Conservation (phyloP, 129 eudicot species). For the Tanacetum coccineum region DNA sequence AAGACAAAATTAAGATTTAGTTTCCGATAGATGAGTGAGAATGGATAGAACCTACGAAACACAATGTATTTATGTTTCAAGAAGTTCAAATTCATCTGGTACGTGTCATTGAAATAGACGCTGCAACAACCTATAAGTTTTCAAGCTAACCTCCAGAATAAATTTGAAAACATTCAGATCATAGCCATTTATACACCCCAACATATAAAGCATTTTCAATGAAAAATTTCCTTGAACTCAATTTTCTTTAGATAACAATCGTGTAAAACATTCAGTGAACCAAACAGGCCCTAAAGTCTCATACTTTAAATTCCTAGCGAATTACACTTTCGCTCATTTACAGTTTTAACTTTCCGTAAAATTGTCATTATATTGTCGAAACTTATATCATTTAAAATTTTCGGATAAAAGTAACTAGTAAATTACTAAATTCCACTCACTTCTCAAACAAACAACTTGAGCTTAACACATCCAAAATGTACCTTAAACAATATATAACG, state of each 20-base stretch:
- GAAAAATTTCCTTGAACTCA: too few relatives aligned
- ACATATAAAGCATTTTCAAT: too few relatives aligned
- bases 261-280: too few relatives aligned
- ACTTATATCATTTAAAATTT: conserved; percentile 1
- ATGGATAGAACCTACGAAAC: background rate
- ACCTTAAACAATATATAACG: background rate
- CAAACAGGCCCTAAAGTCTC: too few relatives aligned
- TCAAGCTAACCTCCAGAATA: background rate
- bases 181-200: too few relatives aligned
- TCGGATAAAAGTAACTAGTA: background rate
- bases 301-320: too few relatives aligned
- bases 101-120: background rate
- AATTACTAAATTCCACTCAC: background rate
- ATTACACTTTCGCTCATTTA: too few relatives aligned
- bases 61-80: background rate
- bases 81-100: background rate
- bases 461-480: background rate
- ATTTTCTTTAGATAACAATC: too few relatives aligned
- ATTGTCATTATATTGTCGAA: background rate
- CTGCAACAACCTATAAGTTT: too few relatives aligned
- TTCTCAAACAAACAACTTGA: background rate
- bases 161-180: background rate
- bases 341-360: background rate
- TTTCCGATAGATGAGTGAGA: background rate
- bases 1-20: background rate